Evolutionary conservation across 345 rosid genomes (phyloP).

Genomic region (Citrus maxima): DNA sequence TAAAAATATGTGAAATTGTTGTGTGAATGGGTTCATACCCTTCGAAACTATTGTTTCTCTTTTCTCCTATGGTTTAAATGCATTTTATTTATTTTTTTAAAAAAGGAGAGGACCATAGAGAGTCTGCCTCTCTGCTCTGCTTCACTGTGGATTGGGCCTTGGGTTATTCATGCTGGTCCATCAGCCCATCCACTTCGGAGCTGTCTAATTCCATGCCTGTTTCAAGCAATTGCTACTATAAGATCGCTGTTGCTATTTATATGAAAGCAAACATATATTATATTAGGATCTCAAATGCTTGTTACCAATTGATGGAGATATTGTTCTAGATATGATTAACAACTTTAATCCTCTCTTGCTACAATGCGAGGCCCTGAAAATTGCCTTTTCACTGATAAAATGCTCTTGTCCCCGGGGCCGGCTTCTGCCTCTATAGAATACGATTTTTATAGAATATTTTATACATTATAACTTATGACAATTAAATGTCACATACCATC

Average conservation of each 20-base stretch:
- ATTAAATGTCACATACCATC: not conserved
- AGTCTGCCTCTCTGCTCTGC: constrained; percentile 58
- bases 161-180: constrained; percentile 58
- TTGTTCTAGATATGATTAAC: constrained; percentile 49
- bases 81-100: no score
- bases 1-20: rapidly evolving
- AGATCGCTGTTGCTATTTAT: not conserved
- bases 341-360: constrained; percentile 23
- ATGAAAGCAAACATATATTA: not conserved
- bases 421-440: no score
- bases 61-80: no score
- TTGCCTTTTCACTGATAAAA: constrained; percentile 52
- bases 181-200: constrained; percentile 61
- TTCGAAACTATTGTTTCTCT: no score
- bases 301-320: constrained; percentile 53
- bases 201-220: constrained; percentile 45
- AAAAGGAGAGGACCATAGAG: constrained; percentile 21
- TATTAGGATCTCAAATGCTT: not conserved
- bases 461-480: no score
- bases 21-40: no score
- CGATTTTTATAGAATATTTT: no score
- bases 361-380: constrained; percentile 49
- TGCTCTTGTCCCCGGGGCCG: constrained; percentile 20
- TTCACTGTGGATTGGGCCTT: constrained; percentile 48
- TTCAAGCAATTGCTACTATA: no score